A percentile compares a stretch with the other conserved stretches of the same genome.
These are phyloP conservation scores for Phytophthora lateralis DNA, from an alignment of 352 stramenopile genomes.

Conservation along the genomic window DNA sequence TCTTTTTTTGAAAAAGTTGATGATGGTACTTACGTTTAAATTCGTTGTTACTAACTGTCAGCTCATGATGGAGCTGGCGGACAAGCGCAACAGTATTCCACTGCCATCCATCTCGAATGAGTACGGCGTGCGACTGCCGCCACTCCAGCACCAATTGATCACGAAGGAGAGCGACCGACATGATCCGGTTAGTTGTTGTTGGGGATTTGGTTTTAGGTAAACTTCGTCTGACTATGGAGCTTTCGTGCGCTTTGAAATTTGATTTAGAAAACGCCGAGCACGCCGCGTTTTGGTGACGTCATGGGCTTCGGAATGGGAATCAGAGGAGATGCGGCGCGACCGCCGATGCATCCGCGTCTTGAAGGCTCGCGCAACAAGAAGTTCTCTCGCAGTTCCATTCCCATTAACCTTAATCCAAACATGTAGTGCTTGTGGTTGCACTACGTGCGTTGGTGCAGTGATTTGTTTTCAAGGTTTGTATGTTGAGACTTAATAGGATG, in stretches of 20 bases:
- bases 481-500: too few relatives aligned
- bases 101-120: slow-evolving; percentile 82
- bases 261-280: slow-evolving; percentile 40
- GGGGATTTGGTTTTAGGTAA: background rate
- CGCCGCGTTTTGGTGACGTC: slow-evolving; percentile 23
- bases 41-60: slow-evolving; percentile 26
- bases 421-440: slow-evolving; percentile 13
- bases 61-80: slow-evolving; percentile 87
- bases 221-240: background rate
- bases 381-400: slow-evolving; percentile 64
- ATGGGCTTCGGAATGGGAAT: slow-evolving; percentile 24
- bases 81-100: slow-evolving; percentile 83
- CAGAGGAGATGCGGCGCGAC: slow-evolving; percentile 30
- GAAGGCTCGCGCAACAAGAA: slow-evolving; percentile 83
- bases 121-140: slow-evolving; percentile 81
- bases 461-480: background rate
- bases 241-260: background rate
- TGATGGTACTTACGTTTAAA: slow-evolving; percentile 7
- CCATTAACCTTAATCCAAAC: slow-evolving; percentile 59
- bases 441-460: background rate
- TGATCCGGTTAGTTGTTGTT: slow-evolving; percentile 41
- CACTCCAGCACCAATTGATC: slow-evolving; percentile 69
- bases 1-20: background rate
- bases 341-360: slow-evolving; percentile 47
- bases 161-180: slow-evolving; percentile 75